Base-by-base conservation (phyloP, 371 early-diverging fungal genomes). In the Mucor irregularis region DNA sequence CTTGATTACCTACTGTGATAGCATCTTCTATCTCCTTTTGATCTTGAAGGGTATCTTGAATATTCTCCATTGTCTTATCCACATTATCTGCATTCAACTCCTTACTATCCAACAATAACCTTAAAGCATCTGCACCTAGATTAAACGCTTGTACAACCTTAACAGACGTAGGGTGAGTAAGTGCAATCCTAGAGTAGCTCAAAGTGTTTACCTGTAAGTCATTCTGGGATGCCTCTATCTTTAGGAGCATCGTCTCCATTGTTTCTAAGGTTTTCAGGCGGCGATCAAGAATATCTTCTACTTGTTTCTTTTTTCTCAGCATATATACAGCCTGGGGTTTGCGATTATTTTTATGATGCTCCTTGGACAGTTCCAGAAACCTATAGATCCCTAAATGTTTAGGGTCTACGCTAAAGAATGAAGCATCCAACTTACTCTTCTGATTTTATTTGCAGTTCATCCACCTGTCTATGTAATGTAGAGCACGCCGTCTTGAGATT, bases 31-130 rank as follows among this genome's bases (percentile, higher is more conserved):
- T 65, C 26, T 82, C 74, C 6, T 61, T 57, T 35, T 80, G 78
- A 39, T 82, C 85, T 4, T 80, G 68, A 9, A 84, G 68, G 2
- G 74, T 61, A 9, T 78, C 73, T 22, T 78, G 70, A n/a, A 84
- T 40, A 5, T 66, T 66, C 22, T 76, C 71, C 73, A 82, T 77
- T 1, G 76, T 68, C n/a, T 66, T 61, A 40, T 78, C 73, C 17
- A 80, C 68, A 0, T 40, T 43, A 9, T 67, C 78, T 7, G 71
- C 56, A 10, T 66, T 72, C 9, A 82, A 62, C 6, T 69, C 65
- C 13, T 65, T 50, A 19, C 50, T 35, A 1, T 56, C 38, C 11
- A 84, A 48, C 22, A 82, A 53, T 8, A 47, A 38, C 40, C 69
- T 52, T 24, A 84, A 55, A 31, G 81, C 63, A 42, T 67, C 61